Percentiles rank a stretch among this genome's conserved stretches.
Conservation (phyloP, 495 filamentous ascomycete species). For the Xylaria acuta region DNA sequence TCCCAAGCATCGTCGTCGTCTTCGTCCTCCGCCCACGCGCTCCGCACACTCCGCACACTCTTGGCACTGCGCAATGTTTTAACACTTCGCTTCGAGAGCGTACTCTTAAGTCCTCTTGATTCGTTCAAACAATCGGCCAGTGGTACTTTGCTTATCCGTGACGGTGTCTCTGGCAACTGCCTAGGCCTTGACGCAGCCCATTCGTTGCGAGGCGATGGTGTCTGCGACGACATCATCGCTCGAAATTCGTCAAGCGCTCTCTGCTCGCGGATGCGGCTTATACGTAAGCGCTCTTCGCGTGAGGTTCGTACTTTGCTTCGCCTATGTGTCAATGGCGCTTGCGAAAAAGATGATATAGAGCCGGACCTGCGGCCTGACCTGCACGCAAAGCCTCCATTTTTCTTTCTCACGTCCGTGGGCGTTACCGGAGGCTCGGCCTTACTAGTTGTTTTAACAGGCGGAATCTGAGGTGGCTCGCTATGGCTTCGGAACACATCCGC, state of each 20-base stretch:
- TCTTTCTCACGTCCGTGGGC: constrained; percentile 22
- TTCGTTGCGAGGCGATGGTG: constrained; percentile 26
- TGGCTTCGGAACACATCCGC: constrained; percentile 25
- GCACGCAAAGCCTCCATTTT: constrained; percentile 7
- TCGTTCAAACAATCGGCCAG: constrained; percentile 29
- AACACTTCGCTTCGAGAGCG: constrained; percentile 28
- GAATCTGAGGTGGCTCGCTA: constrained; percentile 30
- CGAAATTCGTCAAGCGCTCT: constrained; percentile 16
- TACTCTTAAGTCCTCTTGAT: constrained; percentile 12
- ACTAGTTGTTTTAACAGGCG: constrained; percentile 3
- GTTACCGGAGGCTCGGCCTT: constrained; percentile 14
- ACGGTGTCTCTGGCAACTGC: constrained; percentile 34
- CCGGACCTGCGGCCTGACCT: constrained; percentile 25
- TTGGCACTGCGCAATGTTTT: constrained; percentile 32
- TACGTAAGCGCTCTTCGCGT: constrained; percentile 28
- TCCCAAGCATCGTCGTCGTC: constrained; percentile 40
- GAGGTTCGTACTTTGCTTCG: constrained; percentile 24
- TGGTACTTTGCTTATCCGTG: constrained; percentile 23
- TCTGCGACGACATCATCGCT: constrained; percentile 20
- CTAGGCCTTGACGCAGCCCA: constrained; percentile 24
- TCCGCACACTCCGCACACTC: constrained; percentile 33
- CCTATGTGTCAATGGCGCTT: constrained; percentile 29
- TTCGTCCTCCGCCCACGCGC: constrained; percentile 29
- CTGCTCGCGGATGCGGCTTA: constrained; percentile 25
- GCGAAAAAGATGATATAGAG: constrained; percentile 17